Percentiles rank a stretch among this genome's conserved stretches.
phyloP scores from a whole-genome alignment of 1,284 basidiomycete genomes.

The Papiliotrema fonsecae region DNA sequence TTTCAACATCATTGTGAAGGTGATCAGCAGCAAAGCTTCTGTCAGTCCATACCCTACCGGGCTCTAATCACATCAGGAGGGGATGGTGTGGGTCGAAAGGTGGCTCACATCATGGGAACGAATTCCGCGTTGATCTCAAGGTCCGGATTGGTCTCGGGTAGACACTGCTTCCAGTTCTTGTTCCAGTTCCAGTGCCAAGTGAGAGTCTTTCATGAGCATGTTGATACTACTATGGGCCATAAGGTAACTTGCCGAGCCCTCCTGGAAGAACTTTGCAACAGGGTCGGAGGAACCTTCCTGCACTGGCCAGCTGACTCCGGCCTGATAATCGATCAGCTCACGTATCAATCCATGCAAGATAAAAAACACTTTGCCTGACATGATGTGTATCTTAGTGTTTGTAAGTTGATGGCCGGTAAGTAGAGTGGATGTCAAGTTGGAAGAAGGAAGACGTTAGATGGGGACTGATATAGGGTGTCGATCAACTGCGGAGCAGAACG shows the following conservation, averaged over 20 bases:
- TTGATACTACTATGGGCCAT: neutral
- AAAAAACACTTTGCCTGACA: slow-evolving; percentile 1
- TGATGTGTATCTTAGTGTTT: no score
- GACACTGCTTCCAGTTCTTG: slow-evolving; percentile 35
- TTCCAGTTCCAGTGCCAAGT: slow-evolving; percentile 47
- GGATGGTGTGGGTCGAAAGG: neutral
- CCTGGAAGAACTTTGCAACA: slow-evolving; percentile 35
- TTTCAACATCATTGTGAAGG: slow-evolving; percentile 25
- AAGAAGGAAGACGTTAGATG: no score
- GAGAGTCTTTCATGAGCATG: slow-evolving; percentile 19
- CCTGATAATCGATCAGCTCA: slow-evolving; percentile 14
- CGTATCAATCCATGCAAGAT: no score
- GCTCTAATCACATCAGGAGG: neutral
- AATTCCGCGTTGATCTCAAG: slow-evolving; percentile 38
- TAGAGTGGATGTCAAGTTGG: no score
- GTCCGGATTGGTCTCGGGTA: slow-evolving; percentile 27
- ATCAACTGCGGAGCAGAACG: no score
- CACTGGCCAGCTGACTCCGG: slow-evolving; percentile 40
- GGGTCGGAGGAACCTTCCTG: slow-evolving; percentile 40
- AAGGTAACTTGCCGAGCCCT: slow-evolving; percentile 26
- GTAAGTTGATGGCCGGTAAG: no score
- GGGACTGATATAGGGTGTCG: no score
- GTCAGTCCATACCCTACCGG: no score
- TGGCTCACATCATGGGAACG: slow-evolving; percentile 44
- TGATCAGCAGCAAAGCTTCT: slow-evolving; percentile 38